These are phyloP conservation scores for Pseudofabraea citricarpa DNA, from an alignment of 2,329 filamentous ascomycete species.

Conservation along the genomic window DNA sequence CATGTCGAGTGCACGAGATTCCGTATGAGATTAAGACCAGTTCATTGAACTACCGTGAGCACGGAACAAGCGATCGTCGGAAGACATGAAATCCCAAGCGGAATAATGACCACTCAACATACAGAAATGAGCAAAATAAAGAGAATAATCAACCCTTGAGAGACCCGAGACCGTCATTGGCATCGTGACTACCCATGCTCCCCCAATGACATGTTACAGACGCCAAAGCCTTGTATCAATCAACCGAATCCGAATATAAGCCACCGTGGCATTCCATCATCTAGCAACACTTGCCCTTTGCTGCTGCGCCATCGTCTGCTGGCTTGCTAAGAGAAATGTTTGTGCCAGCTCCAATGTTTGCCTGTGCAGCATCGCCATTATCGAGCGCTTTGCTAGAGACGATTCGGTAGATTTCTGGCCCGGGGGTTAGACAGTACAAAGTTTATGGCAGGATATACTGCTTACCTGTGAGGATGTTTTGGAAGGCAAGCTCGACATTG, in stretches of 20 bases:
- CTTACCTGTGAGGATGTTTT: slow-evolving; percentile 97
- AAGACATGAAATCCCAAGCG: slow-evolving; percentile 6
- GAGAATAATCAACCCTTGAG: slow-evolving; percentile 7
- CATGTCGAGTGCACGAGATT: neutral
- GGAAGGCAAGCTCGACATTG: slow-evolving; percentile 98
- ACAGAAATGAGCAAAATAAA: slow-evolving; percentile 4
- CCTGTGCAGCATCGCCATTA: slow-evolving; percentile 75
- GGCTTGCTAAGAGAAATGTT: slow-evolving; percentile 87
- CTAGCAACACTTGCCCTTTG: slow-evolving; percentile 81
- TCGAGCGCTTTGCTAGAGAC: slow-evolving; percentile 97
- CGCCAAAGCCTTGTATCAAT: slow-evolving; percentile 24
- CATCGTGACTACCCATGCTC: slow-evolving; percentile 20
- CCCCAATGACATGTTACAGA: slow-evolving; percentile 24
- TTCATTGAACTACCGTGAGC: slow-evolving; percentile 6
- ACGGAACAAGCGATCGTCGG: slow-evolving; percentile 6
- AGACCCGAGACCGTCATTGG: slow-evolving; percentile 9
- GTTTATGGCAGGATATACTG: slow-evolving; percentile 9
- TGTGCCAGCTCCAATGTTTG: slow-evolving; percentile 72
- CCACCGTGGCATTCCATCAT: slow-evolving; percentile 8
- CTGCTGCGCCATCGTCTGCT: slow-evolving; percentile 67
- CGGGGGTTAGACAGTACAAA: neutral
- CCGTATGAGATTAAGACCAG: slow-evolving; percentile 7
- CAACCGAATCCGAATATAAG: slow-evolving; percentile 22
- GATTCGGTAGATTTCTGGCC: slow-evolving; percentile 94
- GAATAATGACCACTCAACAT: slow-evolving; percentile 4